Evolutionary conservation across 129 eudicot genomes (phyloP).

Genomic region (Pulicaria dysenterica): DNA sequence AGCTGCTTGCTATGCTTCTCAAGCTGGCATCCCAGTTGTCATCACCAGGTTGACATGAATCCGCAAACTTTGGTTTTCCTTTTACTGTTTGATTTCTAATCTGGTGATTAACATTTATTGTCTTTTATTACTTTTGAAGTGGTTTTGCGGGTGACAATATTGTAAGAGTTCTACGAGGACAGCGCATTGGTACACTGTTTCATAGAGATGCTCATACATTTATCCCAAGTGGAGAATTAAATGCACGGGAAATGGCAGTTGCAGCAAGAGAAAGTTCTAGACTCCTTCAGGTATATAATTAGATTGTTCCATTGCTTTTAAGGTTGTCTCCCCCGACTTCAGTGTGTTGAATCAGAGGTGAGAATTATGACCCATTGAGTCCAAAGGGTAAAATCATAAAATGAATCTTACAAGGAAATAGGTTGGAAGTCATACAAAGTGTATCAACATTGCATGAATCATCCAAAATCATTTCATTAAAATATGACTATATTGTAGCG

Average conservation of each 20-base stretch:
- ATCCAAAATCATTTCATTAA: background rate
- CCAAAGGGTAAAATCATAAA: background rate
- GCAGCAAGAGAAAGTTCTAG: conserved; percentile 95
- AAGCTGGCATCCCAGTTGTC: conserved; percentile 92
- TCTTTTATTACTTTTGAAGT: conserved; percentile 41
- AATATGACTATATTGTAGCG: background rate
- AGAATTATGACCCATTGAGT: background rate
- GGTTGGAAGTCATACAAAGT: no score
- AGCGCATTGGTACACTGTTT: conserved; percentile 77
- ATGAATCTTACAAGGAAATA: no score
- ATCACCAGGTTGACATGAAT: conserved; percentile 62
- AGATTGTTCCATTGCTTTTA: conserved; percentile 15
- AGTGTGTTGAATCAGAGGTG: background rate
- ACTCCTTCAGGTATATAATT: conserved; percentile 68
- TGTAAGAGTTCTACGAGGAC: conserved; percentile 64
- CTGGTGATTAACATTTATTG: conserved; percentile 7
- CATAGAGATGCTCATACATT: conserved; percentile 79
- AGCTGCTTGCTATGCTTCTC: conserved; percentile 92
- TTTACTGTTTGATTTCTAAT: background rate
- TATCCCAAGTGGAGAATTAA: conserved; percentile 58
- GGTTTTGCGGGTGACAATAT: conserved; percentile 83
- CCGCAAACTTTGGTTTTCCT: background rate
- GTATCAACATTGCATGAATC: no score
- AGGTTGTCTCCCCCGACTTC: background rate
- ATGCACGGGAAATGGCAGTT: conserved; percentile 85